Conservation (phyloP, 371 early-diverging fungal species). For the Mucor velutinosus region DNA sequence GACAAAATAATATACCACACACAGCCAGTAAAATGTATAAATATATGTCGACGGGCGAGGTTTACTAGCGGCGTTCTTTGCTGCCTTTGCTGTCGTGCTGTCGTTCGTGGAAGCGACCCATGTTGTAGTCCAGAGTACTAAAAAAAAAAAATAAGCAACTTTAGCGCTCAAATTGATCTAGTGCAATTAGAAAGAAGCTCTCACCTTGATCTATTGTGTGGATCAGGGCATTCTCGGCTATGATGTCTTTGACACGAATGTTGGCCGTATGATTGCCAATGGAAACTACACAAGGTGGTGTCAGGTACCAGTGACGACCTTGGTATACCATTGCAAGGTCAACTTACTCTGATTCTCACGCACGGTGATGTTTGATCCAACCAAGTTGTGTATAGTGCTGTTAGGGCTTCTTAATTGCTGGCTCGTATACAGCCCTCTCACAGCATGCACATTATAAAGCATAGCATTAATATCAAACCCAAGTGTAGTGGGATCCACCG, state of each 20-base stretch:
- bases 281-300: background rate
- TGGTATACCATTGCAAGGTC: too few relatives aligned
- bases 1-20: conserved; percentile 8
- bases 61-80: background rate
- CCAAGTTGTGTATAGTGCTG: background rate
- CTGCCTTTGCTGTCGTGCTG: background rate
- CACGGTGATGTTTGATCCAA: background rate
- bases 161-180: background rate
- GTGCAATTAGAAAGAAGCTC: background rate
- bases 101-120: background rate
- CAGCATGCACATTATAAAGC: conserved; percentile 1
- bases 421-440: background rate
- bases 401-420: background rate
- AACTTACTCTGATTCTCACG: background rate
- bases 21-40: background rate
- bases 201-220: conserved; percentile 41
- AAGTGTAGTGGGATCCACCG: conserved; percentile 6
- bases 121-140: background rate
- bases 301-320: too few relatives aligned
- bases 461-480: conserved; percentile 4
- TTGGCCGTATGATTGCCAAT: conserved; percentile 11
- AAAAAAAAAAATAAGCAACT: background rate
- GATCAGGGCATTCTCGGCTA: conserved; percentile 44
- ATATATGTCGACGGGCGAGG: background rate
- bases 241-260: conserved; percentile 32